Percentiles rank a stretch among this genome's conserved stretches.
Evolutionary conservation across 495 filamentous ascomycete genomes (phyloP).

Genomic region (Penicillium simplicissimum): DNA sequence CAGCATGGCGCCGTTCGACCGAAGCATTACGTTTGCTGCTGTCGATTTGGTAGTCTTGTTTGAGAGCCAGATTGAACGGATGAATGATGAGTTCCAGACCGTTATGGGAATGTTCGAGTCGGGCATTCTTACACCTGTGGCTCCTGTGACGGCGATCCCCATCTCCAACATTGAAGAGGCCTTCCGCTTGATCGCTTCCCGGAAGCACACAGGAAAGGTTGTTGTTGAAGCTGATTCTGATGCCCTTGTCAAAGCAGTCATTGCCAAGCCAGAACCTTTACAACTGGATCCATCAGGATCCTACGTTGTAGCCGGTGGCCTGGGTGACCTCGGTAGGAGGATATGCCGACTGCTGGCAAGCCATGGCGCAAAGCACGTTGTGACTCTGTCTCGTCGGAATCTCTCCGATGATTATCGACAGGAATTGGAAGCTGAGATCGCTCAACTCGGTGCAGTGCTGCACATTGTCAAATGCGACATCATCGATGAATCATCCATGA

Average conservation of each 20-base stretch:
- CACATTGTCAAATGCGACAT: slow-evolving; percentile 5
- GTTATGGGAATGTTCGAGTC: neutral
- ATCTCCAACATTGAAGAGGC: slow-evolving; percentile 23
- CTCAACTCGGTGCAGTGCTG: neutral
- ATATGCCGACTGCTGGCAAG: neutral
- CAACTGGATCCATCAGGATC: neutral
- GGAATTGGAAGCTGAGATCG: neutral
- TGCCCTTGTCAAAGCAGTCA: neutral
- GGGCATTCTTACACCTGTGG: neutral
- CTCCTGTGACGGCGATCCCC: slow-evolving; percentile 13
- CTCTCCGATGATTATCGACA: slow-evolving; percentile 1
- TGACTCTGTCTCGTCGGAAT: neutral
- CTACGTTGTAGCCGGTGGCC: slow-evolving; percentile 2
- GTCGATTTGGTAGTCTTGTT: slow-evolving; percentile 12
- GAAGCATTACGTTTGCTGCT: slow-evolving; percentile 18
- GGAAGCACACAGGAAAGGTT: slow-evolving; percentile 45
- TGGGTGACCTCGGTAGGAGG: neutral
- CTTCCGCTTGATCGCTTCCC: slow-evolving; percentile 31
- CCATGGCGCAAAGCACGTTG: slow-evolving; percentile 4
- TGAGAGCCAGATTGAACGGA: neutral
- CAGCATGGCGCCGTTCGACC: slow-evolving; percentile 18
- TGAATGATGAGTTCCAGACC: neutral
- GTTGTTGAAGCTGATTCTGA: slow-evolving; percentile 16
- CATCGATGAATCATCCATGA: neutral
- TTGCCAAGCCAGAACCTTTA: neutral